A percentile compares a stretch with the other conserved stretches of the same genome.
Conservation (phyloP, 2,329 filamentous ascomycete species). For the Cladobotryum protrusum region DNA sequence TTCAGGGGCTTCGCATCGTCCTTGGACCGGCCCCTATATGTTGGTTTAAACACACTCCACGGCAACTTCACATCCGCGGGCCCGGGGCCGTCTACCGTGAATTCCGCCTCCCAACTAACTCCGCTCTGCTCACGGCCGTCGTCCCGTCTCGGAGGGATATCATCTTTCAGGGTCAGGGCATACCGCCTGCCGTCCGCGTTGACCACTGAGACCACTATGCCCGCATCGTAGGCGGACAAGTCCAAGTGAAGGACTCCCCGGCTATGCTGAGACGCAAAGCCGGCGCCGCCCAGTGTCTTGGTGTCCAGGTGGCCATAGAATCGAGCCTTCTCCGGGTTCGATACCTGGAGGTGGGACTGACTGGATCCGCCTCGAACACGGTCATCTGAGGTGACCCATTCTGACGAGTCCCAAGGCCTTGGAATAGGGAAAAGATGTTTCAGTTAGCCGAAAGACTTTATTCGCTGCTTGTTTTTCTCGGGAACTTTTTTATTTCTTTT, state of each 20-base stretch:
- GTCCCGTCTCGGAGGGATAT: constrained; percentile 48
- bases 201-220: constrained; percentile 48
- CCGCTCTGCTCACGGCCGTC: constrained; percentile 67
- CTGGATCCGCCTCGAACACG: constrained; percentile 70
- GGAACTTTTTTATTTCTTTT: neutral
- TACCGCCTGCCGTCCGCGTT: constrained; percentile 60
- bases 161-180: constrained; percentile 69
- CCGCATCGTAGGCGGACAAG: constrained; percentile 54
- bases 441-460: constrained; percentile 8
- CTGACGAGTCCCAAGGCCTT: constrained; percentile 52
- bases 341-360: constrained; percentile 41
- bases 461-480: neutral
- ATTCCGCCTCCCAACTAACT: constrained; percentile 69
- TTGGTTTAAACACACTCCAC: constrained; percentile 62
- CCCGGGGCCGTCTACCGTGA: constrained; percentile 30
- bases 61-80: constrained; percentile 45
- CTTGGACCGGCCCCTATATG: constrained; percentile 64
- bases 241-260: constrained; percentile 56
- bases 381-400: constrained; percentile 69
- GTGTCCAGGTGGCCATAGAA: constrained; percentile 70
- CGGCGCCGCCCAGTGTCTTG: constrained; percentile 68
- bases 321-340: constrained; percentile 36
- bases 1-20: constrained; percentile 55
- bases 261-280: constrained; percentile 74
- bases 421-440: neutral